Percentiles rank a stretch among this genome's conserved stretches.
phyloP scores from a whole-genome alignment of 257 asterid species.

The Galeopsis tetrahit region DNA sequence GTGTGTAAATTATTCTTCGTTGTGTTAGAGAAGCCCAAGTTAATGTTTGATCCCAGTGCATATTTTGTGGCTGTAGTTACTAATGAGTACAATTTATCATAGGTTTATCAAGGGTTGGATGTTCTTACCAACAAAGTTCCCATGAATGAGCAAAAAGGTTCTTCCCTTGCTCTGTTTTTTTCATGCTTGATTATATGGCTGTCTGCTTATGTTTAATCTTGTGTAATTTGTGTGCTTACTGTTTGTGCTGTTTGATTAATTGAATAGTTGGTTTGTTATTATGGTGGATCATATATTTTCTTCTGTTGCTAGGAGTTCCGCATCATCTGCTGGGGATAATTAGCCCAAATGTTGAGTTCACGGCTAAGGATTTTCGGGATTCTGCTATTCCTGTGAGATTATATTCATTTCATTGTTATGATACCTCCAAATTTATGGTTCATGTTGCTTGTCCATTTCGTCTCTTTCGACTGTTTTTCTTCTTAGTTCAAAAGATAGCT shows the following conservation, averaged over 20 bases:
- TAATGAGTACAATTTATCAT: slow-evolving; percentile 6
- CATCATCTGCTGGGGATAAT: slow-evolving; percentile 89
- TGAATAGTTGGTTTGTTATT: slow-evolving; percentile 14
- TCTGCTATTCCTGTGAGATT: slow-evolving; percentile 67
- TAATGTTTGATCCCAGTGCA: not conserved
- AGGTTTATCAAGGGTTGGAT: slow-evolving; percentile 87
- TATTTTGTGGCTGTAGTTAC: not conserved
- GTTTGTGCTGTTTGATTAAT: not conserved
- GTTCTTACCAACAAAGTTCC: slow-evolving; percentile 91
- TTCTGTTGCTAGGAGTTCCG: slow-evolving; percentile 64
- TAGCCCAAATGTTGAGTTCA: slow-evolving; percentile 72
- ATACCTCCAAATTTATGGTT: not conserved
- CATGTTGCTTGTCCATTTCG: not conserved
- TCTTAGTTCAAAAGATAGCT: not conserved
- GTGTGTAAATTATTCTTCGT: not conserved
- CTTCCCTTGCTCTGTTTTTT: slow-evolving; percentile 7
- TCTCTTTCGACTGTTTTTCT: not conserved
- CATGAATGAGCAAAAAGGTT: slow-evolving; percentile 69
- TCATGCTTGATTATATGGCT: slow-evolving; percentile 1
- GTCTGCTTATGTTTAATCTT: not conserved
- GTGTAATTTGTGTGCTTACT: not conserved
- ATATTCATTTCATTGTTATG: slow-evolving; percentile 1
- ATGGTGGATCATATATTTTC: slow-evolving; percentile 17
- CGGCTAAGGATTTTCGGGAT: slow-evolving; percentile 86
- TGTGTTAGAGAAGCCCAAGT: not conserved